Conservation (phyloP, 768 basidiomycete genomes). For the Hysterangium stoloniferum region DNA sequence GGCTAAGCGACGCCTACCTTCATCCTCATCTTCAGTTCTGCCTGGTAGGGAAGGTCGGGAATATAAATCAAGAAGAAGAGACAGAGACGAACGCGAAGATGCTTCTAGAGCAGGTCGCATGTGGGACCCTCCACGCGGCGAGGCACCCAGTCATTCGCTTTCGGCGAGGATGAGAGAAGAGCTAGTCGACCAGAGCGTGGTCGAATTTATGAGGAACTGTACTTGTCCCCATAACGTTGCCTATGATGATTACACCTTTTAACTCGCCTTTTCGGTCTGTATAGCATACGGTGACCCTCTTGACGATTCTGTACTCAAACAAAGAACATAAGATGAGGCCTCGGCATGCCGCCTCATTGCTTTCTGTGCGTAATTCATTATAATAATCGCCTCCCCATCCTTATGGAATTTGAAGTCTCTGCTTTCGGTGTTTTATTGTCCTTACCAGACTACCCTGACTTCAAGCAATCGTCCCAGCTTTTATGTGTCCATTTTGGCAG, state of each 20-base stretch:
- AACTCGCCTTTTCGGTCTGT: neutral
- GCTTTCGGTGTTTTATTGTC: no score
- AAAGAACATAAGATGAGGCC: no score
- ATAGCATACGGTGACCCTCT: constrained; percentile 10
- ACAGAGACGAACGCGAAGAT: constrained; percentile 3
- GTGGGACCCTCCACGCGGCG: neutral
- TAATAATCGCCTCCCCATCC: no score
- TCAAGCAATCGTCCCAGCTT: no score
- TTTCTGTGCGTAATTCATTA: no score
- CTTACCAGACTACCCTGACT: no score
- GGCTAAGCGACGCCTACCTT: constrained; percentile 8
- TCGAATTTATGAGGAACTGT: constrained; percentile 10
- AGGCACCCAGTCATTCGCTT: neutral
- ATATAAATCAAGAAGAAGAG: constrained; percentile 6
- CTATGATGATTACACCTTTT: neutral
- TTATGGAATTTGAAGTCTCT: no score
- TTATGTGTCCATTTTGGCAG: no score
- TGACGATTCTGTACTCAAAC: neutral
- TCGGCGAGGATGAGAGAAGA: constrained; percentile 5
- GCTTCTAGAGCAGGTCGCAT: neutral
- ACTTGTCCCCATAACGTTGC: neutral
- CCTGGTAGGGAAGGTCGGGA: constrained; percentile 6
- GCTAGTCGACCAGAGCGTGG: constrained; percentile 6
- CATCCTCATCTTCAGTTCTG: constrained; percentile 2
- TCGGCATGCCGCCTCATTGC: no score